Evolutionary conservation across 1,139 yeast species (phyloP), one percentile per base, ranked within the genome.

Genomic region (Kluyveromyces sp.): DNA sequence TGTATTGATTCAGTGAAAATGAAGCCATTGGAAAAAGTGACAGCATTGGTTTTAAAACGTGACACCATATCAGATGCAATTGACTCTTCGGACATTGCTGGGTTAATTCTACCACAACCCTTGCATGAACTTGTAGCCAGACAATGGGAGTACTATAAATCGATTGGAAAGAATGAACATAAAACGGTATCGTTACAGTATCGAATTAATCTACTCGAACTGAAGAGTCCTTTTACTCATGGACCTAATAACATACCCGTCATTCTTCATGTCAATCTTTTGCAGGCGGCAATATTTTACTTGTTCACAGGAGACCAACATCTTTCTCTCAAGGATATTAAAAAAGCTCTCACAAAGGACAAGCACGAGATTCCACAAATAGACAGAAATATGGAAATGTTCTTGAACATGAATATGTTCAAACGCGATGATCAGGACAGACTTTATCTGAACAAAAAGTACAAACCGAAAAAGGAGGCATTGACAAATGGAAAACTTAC

Each of bases 141-240:
- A 22, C 41, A 38, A 12, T 31, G 35, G 29, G 20, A 17, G 9
- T n/a, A 6, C 3, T 38, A 22, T 22, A 31, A 13, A 4, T 28
- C 15, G 4, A 13, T 31, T 11, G 41, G 20, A n/a, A 25, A 9
- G 20, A 38, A 38, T 31, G 46, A 43, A 7, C 22, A 35, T 18
- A 55, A 55, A 34, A 45, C 42, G 9, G 40, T 53, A n/a, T 43
- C 37, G 3, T 53, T 53, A 17, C 49, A 51, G 32, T 54, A 52
- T 36, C 36, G 49, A 17, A 45, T 59, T 9, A 64, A 61, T 31
- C 57, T 55, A 41, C 53, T 62, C 41, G 63, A 60, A 32, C 55
- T 61, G 3, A 45, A 46, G 19, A 49, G 63, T 3, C 56, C 52
- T 1, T 58, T 46, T 41, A 37, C 7, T 8, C 25, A 53, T 15